Percentiles rank a stretch among this genome's conserved stretches.
These are phyloP conservation scores for Trametes polyzona DNA, from an alignment of 1,284 basidiomycete genomes.

Conservation along the genomic window DNA sequence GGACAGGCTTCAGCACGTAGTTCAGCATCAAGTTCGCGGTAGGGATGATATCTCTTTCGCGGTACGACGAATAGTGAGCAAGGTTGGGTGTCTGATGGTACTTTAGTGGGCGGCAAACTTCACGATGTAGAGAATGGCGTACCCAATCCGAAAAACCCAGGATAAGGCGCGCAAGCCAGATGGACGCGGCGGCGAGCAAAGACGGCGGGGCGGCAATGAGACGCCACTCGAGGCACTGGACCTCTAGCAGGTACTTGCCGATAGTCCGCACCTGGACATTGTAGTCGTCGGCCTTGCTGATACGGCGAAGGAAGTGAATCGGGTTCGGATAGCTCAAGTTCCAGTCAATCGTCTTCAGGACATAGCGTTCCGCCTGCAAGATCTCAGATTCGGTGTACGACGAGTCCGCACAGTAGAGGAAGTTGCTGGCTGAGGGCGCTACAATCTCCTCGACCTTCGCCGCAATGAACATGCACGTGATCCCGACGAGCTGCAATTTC, in stretches of 20 bases:
- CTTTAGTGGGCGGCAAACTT: conserved; percentile 4
- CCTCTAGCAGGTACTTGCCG: conserved; percentile 93
- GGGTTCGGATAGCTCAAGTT: conserved; percentile 93
- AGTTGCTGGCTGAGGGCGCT: conserved; percentile 87
- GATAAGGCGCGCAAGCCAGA: conserved; percentile 90
- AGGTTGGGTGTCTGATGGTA: conserved; percentile 83
- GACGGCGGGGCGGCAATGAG: conserved; percentile 85
- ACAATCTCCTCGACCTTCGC: conserved; percentile 97
- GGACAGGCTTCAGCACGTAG: conserved; percentile 79
- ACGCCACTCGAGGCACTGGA: conserved; percentile 86
- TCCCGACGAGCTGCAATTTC: conserved; percentile 94
- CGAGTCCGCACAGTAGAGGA: conserved; percentile 87
- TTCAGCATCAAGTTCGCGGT: conserved; percentile 94
- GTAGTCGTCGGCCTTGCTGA: conserved; percentile 97
- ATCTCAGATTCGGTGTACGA: conserved; percentile 90
- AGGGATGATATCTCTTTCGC: conserved; percentile 83
- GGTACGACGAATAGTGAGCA: conserved; percentile 91
- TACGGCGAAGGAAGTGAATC: conserved; percentile 89
- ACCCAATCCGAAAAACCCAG: conserved; percentile 90
- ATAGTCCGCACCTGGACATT: conserved; percentile 91
- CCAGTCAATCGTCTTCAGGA: conserved; percentile 91
- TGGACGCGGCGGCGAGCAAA: conserved; percentile 84
- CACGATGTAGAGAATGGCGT: conserved; percentile 33
- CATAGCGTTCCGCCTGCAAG: conserved; percentile 91
- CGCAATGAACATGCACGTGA: conserved; percentile 93